Base-by-base conservation (phyloP, 1,139 yeast species). In the Candida frijolesensis region DNA sequence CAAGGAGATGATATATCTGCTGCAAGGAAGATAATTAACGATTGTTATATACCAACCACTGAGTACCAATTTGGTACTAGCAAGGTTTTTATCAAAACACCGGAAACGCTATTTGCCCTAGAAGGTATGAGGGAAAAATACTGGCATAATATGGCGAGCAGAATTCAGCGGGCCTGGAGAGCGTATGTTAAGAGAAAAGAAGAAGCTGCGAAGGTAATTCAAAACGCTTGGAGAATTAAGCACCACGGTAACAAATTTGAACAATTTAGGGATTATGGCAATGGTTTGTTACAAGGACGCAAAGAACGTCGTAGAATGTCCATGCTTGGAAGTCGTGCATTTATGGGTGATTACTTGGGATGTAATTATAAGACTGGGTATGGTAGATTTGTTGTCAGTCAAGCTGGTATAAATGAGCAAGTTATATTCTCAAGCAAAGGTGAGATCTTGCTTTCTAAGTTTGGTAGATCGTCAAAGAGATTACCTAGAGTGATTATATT, bases 81-180 rank as follows among this genome's bases (percentile, higher is more conserved):
- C n/a, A 94, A 91, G 68, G 95, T 94, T 2, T 95, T 95, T 66
- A 91, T 95, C 67, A 95, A 95, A 64, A 90, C 96, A 11, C 99
- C 99, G 7, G 99, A 95, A 65, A 94, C 99, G 0, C 76, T 95
- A 59, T 95, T 95, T 68, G 97, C 97, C 0, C 74, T 95, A 54
- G 99, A 95, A 70, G 95, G 90, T 62, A 85, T 92, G 95, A 83
- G 99, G 68, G 99, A 95, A 63, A 88, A 86, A 72, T 95, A 91
- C 66, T 95, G 99, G 99, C 95, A 91, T 64, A 90, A 89, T 61
- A 95, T 94, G 96, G 99, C 99, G 2, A 92, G 96, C 1, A 82
- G 96, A 60, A 94, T 95, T 59, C 99, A 95, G 72, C 82, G 98
- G 59, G 98, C 99, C 4, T 91, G 97, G 92, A 82, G 99, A 73